These are phyloP conservation scores for Murraya paniculata DNA, from an alignment of 345 rosid genomes.

Conservation along the genomic window DNA sequence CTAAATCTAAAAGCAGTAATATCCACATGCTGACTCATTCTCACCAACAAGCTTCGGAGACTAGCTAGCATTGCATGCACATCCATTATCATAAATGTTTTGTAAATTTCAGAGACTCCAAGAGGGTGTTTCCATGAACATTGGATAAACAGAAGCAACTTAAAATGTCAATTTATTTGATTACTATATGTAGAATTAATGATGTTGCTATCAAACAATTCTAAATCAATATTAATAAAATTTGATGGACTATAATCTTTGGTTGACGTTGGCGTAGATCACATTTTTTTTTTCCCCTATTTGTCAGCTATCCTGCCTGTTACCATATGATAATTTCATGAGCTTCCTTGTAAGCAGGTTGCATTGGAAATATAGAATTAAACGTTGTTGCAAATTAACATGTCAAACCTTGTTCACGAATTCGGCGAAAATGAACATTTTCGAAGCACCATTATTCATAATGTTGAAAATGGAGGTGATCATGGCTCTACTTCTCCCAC, in stretches of 20 bases:
- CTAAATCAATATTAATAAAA: slow-evolving; percentile 15
- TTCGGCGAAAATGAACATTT: slow-evolving; percentile 48
- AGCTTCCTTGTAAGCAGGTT: slow-evolving; percentile 1
- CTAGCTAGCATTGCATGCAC: too few species aligned
- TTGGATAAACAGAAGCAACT: slow-evolving; percentile 34
- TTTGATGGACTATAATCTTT: slow-evolving; percentile 28
- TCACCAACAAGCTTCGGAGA: too few species aligned
- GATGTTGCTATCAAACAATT: slow-evolving; percentile 34
- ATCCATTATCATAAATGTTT: neutral
- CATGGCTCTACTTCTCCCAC: slow-evolving; percentile 27
- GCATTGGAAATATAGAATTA: slow-evolving; percentile 9
- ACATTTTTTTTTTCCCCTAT: slow-evolving; percentile 32
- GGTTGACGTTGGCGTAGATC: slow-evolving; percentile 19
- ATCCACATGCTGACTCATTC: too few species aligned
- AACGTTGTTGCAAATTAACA: slow-evolving; percentile 18
- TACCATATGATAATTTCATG: slow-evolving; percentile 20
- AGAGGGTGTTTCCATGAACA: neutral
- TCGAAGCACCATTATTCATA: slow-evolving; percentile 24
- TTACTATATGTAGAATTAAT: slow-evolving; percentile 12
- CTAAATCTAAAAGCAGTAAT: too few species aligned
- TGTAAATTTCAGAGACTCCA: neutral
- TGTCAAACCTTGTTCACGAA: slow-evolving; percentile 46
- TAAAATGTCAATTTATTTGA: neutral
- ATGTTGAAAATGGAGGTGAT: slow-evolving; percentile 26
- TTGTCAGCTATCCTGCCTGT: slow-evolving; percentile 29